Base-by-base conservation (phyloP, 176 grass and related monocot genomes). In the Aegilops speltoides region DNA sequence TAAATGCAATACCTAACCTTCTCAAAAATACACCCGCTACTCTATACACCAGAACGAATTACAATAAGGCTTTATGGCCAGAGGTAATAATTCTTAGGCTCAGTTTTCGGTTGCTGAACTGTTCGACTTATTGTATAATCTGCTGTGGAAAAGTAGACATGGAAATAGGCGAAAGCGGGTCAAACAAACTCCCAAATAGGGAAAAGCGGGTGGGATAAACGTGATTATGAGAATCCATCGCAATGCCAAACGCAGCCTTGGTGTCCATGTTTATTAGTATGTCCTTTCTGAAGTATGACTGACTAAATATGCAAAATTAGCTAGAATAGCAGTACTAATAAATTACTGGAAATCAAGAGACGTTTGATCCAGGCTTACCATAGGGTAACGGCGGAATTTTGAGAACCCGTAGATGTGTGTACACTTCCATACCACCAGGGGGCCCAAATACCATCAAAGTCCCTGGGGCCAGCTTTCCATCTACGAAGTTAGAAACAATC, bases 361-460 rank as follows among this genome's bases (percentile, higher is more conserved):
- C 67, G 25, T 46, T 32, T 57, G 9, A 81, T 70, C 66, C 59
- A 82, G 60, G 68, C 83, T 93, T 95, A 95, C 96, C 74, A 46
- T 32, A 60, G 88, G 88, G 89, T 92, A 90, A 41, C 2, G 61
- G 25, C 8, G 80, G 11, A 75, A 62, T 77, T 88, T 94, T 59
- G 86, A 83, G 48, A 98, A 77, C 93, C 82, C 1, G 84, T 95
- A 62, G 96, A 94, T 79, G 92, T 98, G 78, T 98, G 96, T 34
- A 98, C 90, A 86, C 79, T 89, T 52, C 19, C 69, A 90, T 98
- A 98, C 93, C 96, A 98, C 96, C 93, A 98, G 67, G 90, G 93
- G 10, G 96, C 90, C 96, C 96, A 98, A 59, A 95, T 79, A 92
- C 96, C 96, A 88, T 98, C 96, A 75, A 90, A 92, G 41, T 92